Evolutionary conservation across 2,329 filamentous ascomycete genomes (phyloP).

Genomic region (Hirsutella thompsonii): DNA sequence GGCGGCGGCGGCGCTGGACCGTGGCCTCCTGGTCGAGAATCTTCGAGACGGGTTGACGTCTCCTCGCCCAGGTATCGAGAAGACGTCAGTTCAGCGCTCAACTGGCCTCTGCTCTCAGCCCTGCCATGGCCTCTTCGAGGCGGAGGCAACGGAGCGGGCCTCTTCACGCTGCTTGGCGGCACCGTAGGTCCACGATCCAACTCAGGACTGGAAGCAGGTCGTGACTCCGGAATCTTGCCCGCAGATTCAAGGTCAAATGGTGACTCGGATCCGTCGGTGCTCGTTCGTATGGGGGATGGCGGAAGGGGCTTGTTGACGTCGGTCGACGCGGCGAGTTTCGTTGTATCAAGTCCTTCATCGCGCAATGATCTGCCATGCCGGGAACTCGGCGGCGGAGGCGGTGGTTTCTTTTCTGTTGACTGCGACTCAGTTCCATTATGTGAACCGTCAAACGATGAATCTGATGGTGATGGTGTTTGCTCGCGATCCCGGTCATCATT

Average conservation of each 20-base stretch:
- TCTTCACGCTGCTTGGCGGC: constrained; percentile 18
- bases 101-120: constrained; percentile 27
- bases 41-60: constrained; percentile 30
- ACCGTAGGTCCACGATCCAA: background rate
- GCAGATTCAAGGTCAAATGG: constrained; percentile 41
- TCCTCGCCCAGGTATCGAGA: constrained; percentile 20
- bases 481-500: background rate
- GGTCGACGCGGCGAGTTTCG: constrained; percentile 6
- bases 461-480: background rate
- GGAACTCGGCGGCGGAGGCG: constrained; percentile 60
- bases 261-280: constrained; percentile 33
- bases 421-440: constrained; percentile 5
- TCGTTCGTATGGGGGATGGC: constrained; percentile 32
- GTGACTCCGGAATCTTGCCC: constrained; percentile 34
- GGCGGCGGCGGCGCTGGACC: constrained; percentile 43
- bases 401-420: constrained; percentile 46
- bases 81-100: constrained; percentile 4
- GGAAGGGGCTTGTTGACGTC: constrained; percentile 43
- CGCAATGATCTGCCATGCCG: constrained; percentile 67
- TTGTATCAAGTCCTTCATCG: constrained; percentile 4
- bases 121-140: constrained; percentile 34
- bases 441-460: constrained; percentile 1
- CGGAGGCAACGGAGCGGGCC: constrained; percentile 36
- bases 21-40: constrained; percentile 25
- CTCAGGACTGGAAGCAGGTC: background rate